phyloP scores from a whole-genome alignment of 805 yeast genomes.

The Kuraishia ogatae region DNA sequence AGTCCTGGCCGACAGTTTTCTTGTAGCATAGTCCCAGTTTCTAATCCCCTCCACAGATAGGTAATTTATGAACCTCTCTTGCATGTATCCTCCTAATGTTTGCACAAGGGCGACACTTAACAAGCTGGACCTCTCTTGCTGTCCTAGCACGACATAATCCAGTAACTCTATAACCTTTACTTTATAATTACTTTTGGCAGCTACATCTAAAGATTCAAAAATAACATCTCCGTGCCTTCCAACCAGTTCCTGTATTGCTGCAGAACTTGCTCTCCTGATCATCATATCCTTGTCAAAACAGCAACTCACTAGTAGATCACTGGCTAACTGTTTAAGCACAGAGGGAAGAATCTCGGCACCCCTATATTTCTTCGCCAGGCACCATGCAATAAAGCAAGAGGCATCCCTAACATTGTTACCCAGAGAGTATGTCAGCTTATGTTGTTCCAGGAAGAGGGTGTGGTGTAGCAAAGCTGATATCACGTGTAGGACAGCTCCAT shows the following conservation, averaged over 20 bases:
- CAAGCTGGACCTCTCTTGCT: constrained; percentile 28
- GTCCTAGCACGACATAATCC: constrained; percentile 40
- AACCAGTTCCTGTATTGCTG: constrained; percentile 77
- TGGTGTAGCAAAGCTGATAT: constrained; percentile 30
- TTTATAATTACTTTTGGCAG: constrained; percentile 23
- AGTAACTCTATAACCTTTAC: constrained; percentile 51
- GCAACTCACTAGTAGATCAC: constrained; percentile 39
- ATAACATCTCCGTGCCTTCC: constrained; percentile 58
- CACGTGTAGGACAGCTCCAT: constrained; percentile 13
- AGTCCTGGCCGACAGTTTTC: constrained; percentile 32
- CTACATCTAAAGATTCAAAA: constrained; percentile 15
- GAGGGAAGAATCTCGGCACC: constrained; percentile 12
- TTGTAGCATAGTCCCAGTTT: constrained; percentile 31
- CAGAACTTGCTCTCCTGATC: constrained; percentile 74
- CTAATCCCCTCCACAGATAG: constrained; percentile 23
- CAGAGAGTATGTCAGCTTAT: constrained; percentile 35
- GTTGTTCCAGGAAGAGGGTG: constrained; percentile 51
- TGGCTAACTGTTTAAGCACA: constrained; percentile 13
- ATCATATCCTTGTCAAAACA: constrained; percentile 69
- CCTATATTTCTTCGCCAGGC: constrained; percentile 39
- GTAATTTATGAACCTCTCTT: constrained; percentile 19
- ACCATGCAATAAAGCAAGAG: constrained; percentile 81
- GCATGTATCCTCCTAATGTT: constrained; percentile 10
- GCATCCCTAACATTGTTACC: constrained; percentile 79
- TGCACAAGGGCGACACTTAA: constrained; percentile 9